Conservation (phyloP, 352 stramenopile species). For the Poterioochromonas sp. region DNA sequence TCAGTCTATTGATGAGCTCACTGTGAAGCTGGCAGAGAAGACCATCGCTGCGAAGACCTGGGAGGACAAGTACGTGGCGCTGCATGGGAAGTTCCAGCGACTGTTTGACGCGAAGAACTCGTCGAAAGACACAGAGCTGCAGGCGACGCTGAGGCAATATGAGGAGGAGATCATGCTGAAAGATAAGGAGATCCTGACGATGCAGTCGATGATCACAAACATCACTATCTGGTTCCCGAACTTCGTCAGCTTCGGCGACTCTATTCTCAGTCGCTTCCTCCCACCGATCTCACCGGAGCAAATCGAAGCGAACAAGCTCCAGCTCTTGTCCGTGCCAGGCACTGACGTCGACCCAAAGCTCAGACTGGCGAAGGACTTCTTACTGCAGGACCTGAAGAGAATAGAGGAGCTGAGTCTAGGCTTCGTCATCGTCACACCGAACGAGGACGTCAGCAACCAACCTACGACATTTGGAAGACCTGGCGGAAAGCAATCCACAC, state of each 20-base stretch:
- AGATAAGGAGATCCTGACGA: not conserved
- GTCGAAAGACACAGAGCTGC: not conserved
- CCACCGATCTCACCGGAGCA: not conserved
- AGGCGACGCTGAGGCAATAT: not conserved
- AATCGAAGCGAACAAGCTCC: no score
- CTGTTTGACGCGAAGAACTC: not conserved
- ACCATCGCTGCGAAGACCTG: not conserved
- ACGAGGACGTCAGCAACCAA: not conserved
- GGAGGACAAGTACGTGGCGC: not conserved
- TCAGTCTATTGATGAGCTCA: not conserved
- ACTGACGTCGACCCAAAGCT: not conserved
- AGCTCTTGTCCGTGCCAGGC: not conserved
- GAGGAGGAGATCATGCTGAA: not conserved
- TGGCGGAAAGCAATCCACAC: not conserved
- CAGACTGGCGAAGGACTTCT: not conserved
- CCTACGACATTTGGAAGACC: not conserved
- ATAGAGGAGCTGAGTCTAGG: not conserved
- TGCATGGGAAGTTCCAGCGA: not conserved
- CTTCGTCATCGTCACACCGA: not conserved
- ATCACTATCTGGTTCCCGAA: not conserved
- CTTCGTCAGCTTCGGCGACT: not conserved
- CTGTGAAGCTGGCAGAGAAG: not conserved
- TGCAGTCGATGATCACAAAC: not conserved
- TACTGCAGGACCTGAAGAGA: not conserved
- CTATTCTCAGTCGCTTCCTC: conserved; percentile 1